These are phyloP conservation scores for Echites panduratus DNA, from an alignment of 257 asterid genomes.

Conservation along the genomic window DNA sequence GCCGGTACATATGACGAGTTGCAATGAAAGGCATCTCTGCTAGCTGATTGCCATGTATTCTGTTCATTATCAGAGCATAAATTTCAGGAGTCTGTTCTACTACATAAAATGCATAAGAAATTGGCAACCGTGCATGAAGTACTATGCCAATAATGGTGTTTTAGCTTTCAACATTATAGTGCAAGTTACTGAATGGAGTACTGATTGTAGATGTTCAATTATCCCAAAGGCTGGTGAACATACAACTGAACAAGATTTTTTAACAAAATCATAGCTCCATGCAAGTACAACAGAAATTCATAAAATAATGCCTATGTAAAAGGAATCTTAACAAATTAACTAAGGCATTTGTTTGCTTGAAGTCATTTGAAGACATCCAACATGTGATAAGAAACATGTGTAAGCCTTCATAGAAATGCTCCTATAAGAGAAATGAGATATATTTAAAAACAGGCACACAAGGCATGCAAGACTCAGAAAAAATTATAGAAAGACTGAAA, in stretches of 20 bases:
- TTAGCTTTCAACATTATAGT: neutral
- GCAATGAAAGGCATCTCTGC: conserved; percentile 99
- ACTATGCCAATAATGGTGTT: neutral
- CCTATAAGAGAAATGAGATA: neutral
- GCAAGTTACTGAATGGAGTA: neutral
- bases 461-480: neutral
- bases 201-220: neutral
- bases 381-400: neutral
- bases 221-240: neutral
- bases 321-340: neutral
- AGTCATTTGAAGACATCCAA: neutral
- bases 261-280: neutral
- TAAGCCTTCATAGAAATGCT: neutral
- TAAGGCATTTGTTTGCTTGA: neutral
- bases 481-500: neutral
- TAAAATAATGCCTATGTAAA: too few species aligned
- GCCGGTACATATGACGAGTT: conserved; percentile 67
- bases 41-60: conserved; percentile 75
- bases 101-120: conserved; percentile 2
- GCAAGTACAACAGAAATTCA: neutral
- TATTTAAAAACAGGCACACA: neutral
- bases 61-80: conserved; percentile 24
- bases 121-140: neutral
- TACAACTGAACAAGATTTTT: neutral
- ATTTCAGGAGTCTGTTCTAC: conserved; percentile 1